Evolutionary conservation across 305 asterid genomes (phyloP).

Genomic region (Coffea humblotiana): DNA sequence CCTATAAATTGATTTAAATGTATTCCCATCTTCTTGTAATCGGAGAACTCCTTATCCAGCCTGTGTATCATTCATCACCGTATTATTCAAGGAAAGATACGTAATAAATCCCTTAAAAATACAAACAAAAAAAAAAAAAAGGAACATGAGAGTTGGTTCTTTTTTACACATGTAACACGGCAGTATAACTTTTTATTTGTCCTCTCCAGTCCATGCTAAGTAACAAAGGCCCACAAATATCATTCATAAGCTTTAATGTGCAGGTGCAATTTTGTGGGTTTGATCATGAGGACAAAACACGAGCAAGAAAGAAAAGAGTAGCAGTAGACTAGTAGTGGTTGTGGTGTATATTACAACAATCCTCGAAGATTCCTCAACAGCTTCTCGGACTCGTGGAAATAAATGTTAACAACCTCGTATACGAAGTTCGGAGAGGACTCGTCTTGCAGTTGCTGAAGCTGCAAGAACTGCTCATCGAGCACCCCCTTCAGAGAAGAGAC

Average conservation of each 20-base stretch:
- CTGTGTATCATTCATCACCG: slow-evolving; percentile 24
- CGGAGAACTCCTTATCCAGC: slow-evolving; percentile 62
- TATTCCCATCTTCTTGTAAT: slow-evolving; percentile 73
- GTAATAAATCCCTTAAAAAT: neutral
- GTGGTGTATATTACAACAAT: slow-evolving; percentile 40
- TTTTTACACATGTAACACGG: neutral
- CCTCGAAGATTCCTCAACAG: slow-evolving; percentile 71
- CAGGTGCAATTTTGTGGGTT: neutral
- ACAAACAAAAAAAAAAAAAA: neutral
- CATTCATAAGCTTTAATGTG: too few species aligned
- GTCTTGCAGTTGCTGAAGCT: slow-evolving; percentile 84
- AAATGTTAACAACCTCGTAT: slow-evolving; percentile 80
- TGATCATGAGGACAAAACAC: neutral
- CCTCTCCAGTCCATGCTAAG: neutral
- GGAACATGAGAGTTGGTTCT: too few species aligned
- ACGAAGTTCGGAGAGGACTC: slow-evolving; percentile 86
- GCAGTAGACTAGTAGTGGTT: neutral
- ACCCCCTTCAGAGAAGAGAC: slow-evolving; percentile 53
- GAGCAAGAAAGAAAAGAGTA: neutral
- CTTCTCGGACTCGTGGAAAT: slow-evolving; percentile 82
- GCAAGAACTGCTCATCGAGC: slow-evolving; percentile 84
- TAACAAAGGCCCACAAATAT: neutral
- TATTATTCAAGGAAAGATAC: neutral
- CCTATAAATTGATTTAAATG: slow-evolving; percentile 90
- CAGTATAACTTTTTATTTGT: neutral